A percentile compares a stretch with the other conserved stretches of the same genome.
phyloP scores from a whole-genome alignment of 768 basidiomycete species.

The Tulasnella sp. region DNA sequence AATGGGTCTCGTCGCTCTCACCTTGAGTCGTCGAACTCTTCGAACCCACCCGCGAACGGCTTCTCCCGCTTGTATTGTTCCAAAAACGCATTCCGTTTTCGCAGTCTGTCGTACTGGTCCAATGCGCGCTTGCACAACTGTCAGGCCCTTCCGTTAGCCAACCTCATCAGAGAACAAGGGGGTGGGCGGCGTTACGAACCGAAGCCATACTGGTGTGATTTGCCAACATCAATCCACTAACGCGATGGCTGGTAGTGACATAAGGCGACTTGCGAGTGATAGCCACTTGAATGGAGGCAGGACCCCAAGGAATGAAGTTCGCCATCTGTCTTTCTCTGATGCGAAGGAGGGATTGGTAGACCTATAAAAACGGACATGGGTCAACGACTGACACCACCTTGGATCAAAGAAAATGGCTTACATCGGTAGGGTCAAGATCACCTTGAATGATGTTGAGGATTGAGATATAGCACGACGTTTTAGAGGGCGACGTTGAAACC shows the following conservation, averaged over 20 bases:
- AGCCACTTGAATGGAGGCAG: constrained; percentile 96
- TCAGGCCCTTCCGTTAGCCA: not conserved
- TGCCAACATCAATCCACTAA: constrained; percentile 97
- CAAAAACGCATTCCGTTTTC: constrained; percentile 87
- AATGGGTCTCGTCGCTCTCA: constrained; percentile 36
- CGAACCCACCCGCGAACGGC: constrained; percentile 87
- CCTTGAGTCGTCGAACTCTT: constrained; percentile 98
- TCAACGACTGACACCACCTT: not conserved
- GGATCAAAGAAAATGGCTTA: constrained; percentile 35
- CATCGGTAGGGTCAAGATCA: constrained; percentile 96
- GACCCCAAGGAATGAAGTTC: constrained; percentile 99
- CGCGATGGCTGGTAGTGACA: constrained; percentile 81
- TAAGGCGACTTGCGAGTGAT: constrained; percentile 88
- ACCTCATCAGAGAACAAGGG: not conserved
- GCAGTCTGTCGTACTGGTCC: constrained; percentile 86
- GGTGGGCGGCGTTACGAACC: constrained; percentile 45
- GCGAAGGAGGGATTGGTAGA: constrained; percentile 93
- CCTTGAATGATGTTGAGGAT: constrained; percentile 98
- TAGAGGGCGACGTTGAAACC: constrained; percentile 90
- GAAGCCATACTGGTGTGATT: constrained; percentile 99
- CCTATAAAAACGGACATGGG: constrained; percentile 47
- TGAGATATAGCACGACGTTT: constrained; percentile 93
- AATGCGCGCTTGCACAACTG: constrained; percentile 95
- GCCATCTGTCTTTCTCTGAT: constrained; percentile 96
- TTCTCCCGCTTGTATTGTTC: constrained; percentile 98